Conservation (phyloP, 2,329 filamentous ascomycete genomes). For the Clarireedia hainanense region DNA sequence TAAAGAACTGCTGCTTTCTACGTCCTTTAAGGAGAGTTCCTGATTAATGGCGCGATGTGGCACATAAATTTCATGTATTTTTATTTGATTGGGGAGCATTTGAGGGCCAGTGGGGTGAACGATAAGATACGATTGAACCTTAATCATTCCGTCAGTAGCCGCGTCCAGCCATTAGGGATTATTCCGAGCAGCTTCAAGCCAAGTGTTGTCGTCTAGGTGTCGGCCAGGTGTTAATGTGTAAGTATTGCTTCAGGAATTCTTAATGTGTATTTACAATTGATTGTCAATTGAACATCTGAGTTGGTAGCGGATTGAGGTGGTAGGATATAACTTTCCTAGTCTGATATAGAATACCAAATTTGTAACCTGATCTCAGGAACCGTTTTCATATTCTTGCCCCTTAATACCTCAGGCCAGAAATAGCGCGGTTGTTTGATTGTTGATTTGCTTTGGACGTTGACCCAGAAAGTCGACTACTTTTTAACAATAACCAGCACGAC, state of each 20-base stretch:
- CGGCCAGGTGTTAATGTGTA: not conserved
- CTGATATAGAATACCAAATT: not conserved
- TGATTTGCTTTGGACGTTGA: not conserved
- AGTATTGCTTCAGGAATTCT: not conserved
- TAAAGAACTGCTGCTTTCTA: not conserved
- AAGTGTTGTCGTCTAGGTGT: no score
- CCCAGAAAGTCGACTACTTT: not conserved
- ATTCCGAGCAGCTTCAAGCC: no score
- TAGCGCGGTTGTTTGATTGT: not conserved
- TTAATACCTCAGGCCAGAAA: not conserved
- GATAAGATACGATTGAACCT: not conserved
- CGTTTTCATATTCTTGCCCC: not conserved
- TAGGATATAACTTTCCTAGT: not conserved
- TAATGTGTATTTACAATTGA: not conserved
- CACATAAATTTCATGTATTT: not conserved
- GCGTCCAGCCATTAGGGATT: not conserved
- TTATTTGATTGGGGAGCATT: not conserved
- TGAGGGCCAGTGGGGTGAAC: not conserved
- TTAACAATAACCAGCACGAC: not conserved
- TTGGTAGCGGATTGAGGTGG: no score
- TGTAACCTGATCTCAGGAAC: not conserved
- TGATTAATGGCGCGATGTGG: not conserved
- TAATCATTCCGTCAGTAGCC: not conserved
- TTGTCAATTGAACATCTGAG: no score
- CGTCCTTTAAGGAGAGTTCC: not conserved